Percentiles rank a stretch among this genome's conserved stretches.
Conservation (phyloP, 129 eudicot genomes). For the Flaveria brownii region DNA sequence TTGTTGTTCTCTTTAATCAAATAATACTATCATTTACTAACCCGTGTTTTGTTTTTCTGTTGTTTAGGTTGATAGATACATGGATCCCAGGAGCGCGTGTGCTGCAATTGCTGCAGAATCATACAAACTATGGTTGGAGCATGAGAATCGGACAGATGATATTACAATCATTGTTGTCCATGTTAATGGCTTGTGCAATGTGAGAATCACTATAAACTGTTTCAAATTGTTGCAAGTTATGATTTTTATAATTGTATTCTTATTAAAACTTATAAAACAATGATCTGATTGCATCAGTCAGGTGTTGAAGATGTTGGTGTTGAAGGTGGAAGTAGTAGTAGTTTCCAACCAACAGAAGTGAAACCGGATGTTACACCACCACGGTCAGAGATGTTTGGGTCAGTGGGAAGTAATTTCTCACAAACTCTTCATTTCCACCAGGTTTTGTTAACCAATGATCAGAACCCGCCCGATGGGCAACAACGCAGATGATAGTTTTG, state of each 20-base stretch:
- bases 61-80: constrained; percentile 65
- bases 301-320: constrained; percentile 24
- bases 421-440: constrained; percentile 31
- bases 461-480: constrained; percentile 1
- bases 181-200: constrained; percentile 65
- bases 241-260: background rate
- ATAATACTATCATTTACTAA: background rate
- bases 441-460: constrained; percentile 14
- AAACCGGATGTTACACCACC: constrained; percentile 39
- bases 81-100: constrained; percentile 83
- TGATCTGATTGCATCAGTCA: constrained; percentile 39
- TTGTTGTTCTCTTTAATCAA: background rate
- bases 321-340: constrained; percentile 26
- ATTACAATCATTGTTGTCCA: constrained; percentile 88
- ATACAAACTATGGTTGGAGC: constrained; percentile 88
- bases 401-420: constrained; percentile 41
- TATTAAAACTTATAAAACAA: constrained; percentile 13
- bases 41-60: background rate
- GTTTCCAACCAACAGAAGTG: constrained; percentile 12
- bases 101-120: constrained; percentile 82
- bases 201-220: constrained; percentile 31
- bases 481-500: constrained; percentile 23
- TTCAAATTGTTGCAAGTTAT: background rate
- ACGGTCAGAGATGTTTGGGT: constrained; percentile 40
- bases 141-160: constrained; percentile 95